Conservation (phyloP, 148 eudicot genomes). For the Diospyros lotus region DNA sequence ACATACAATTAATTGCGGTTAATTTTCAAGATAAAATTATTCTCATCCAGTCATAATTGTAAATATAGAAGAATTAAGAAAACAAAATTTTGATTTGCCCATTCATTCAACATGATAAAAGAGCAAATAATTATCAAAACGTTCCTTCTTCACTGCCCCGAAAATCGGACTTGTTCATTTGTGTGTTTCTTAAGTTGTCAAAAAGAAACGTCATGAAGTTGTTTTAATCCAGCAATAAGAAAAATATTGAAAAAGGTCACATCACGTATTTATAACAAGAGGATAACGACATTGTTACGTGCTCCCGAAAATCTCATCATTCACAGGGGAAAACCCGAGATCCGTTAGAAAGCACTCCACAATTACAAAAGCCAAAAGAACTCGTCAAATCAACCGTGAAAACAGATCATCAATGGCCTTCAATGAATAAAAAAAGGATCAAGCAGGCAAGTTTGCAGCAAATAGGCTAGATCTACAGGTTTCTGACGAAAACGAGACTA, state of each 20-base stretch:
- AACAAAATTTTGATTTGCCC: not conserved
- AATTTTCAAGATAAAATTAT: constrained; percentile 1
- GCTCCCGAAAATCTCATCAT: no score
- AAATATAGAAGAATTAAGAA: not conserved
- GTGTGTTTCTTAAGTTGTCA: not conserved
- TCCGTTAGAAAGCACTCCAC: constrained; percentile 4
- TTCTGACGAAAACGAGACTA: not conserved
- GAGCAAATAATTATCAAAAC: not conserved
- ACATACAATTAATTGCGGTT: not conserved
- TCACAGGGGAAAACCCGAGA: not conserved
- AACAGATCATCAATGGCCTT: not conserved
- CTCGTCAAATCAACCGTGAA: not conserved
- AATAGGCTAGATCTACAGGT: constrained; percentile 18
- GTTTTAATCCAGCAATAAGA: not conserved
- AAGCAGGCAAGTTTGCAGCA: not conserved
- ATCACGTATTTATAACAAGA: not conserved
- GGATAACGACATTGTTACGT: not conserved
- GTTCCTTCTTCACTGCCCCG: no score
- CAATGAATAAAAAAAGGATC: not conserved
- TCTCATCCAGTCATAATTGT: not conserved
- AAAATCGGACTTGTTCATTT: no score
- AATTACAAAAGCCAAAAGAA: not conserved
- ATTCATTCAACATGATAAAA: not conserved
- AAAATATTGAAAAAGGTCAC: not conserved
- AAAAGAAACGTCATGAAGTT: not conserved